A percentile compares a stretch with the other conserved stretches of the same genome.
These are phyloP conservation scores for Tricholoma matsutake DNA, from an alignment of 768 basidiomycete genomes.

Conservation along the genomic window DNA sequence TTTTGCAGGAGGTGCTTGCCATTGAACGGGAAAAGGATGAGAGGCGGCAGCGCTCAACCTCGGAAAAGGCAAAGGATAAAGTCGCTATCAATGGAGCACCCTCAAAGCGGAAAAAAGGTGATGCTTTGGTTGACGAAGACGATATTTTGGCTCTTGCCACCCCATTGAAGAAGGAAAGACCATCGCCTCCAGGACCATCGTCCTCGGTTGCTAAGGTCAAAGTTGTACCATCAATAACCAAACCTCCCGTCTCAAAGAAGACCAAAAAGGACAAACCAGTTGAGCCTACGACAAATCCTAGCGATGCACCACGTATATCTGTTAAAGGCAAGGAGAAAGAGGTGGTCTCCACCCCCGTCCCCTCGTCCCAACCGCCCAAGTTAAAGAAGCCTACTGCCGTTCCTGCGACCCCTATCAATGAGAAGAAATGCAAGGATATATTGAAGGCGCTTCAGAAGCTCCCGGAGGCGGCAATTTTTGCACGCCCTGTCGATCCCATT, in stretches of 20 bases:
- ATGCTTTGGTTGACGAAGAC: slow-evolving; percentile 44
- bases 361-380: slow-evolving; percentile 36
- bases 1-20: slow-evolving; percentile 78
- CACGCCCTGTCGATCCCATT: slow-evolving; percentile 79
- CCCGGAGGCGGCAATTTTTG: slow-evolving; percentile 71
- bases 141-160: slow-evolving; percentile 62
- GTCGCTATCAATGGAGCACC: slow-evolving; percentile 37
- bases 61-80: slow-evolving; percentile 38
- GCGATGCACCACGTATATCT: slow-evolving; percentile 40
- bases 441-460: slow-evolving; percentile 57
- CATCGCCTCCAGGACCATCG: slow-evolving; percentile 39
- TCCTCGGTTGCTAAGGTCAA: slow-evolving; percentile 19
- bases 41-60: slow-evolving; percentile 42
- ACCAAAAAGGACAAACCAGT: slow-evolving; percentile 45
- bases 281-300: slow-evolving; percentile 15
- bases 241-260: slow-evolving; percentile 15
- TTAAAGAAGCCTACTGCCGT: slow-evolving; percentile 36
- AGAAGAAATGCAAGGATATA: slow-evolving; percentile 80
- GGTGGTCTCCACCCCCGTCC: slow-evolving; percentile 20
- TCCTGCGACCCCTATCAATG: slow-evolving; percentile 56
- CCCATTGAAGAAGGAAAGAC: slow-evolving; percentile 57
- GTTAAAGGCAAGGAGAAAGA: slow-evolving; percentile 80
- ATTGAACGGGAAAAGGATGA: slow-evolving; percentile 69
- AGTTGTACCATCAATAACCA: slow-evolving; percentile 24
- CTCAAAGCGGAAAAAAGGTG: slow-evolving; percentile 57